These are phyloP conservation scores for Solanum ossicruentum DNA, from an alignment of 257 asterid genomes.

Conservation along the genomic window DNA sequence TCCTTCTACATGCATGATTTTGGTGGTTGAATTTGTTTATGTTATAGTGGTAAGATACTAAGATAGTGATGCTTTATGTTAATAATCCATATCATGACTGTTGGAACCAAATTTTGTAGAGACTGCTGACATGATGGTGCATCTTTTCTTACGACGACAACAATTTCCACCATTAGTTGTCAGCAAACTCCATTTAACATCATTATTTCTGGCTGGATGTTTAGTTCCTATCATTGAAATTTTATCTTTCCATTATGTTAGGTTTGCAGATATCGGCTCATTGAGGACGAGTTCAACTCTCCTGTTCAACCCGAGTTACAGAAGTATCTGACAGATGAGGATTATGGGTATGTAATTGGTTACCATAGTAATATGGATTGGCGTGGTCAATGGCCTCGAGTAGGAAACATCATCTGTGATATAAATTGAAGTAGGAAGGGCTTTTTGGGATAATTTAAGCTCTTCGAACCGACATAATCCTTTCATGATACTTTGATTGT, in stretches of 20 bases:
- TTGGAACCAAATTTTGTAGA: background rate
- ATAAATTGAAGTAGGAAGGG: conserved; percentile 1
- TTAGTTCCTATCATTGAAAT: background rate
- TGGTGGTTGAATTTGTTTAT: background rate
- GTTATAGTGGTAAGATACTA: background rate
- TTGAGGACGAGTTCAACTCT: conserved; percentile 78
- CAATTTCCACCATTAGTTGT: background rate
- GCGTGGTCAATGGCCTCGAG: background rate
- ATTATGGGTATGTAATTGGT: conserved; percentile 44
- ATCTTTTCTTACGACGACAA: background rate
- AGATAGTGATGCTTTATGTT: background rate
- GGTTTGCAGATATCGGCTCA: conserved; percentile 80
- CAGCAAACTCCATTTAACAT: background rate
- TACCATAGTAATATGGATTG: background rate
- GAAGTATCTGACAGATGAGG: conserved; percentile 77
- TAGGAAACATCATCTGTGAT: background rate
- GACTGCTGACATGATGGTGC: background rate
- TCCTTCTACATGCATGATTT: background rate
- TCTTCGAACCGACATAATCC: background rate
- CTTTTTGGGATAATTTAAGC: background rate
- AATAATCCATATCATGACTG: background rate
- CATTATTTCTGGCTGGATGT: background rate
- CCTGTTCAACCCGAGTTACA: conserved; percentile 73
- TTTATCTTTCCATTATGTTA: conserved; percentile 8
- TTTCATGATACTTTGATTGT: conserved; percentile 5